These are phyloP conservation scores for Talaromyces nanjingensis DNA, from an alignment of 495 filamentous ascomycete genomes.

Conservation along the genomic window DNA sequence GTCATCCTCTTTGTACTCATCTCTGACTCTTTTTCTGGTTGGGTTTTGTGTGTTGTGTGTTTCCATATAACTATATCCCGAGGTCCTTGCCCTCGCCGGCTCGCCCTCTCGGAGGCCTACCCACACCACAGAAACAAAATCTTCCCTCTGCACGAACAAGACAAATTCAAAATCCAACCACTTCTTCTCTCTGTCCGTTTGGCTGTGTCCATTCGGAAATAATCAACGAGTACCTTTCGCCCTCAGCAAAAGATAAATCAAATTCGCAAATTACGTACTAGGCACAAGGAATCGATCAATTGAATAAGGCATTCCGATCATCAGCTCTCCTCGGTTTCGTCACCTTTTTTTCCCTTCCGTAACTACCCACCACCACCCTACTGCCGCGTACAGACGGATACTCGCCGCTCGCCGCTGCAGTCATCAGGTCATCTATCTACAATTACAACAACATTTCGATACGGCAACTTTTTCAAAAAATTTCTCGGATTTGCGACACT, in stretches of 20 bases:
- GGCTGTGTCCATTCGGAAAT: conserved; percentile 7
- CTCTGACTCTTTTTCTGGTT: not conserved
- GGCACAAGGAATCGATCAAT: not conserved
- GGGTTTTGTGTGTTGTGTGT: not conserved
- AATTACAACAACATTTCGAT: not conserved
- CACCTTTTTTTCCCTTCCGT: conserved; percentile 20
- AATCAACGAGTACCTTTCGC: not conserved
- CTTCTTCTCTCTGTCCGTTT: conserved; percentile 3
- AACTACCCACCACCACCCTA: conserved; percentile 7
- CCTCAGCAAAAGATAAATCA: not conserved
- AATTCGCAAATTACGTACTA: not conserved
- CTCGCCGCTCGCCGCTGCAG: conserved; percentile 6
- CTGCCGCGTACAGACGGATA: not conserved
- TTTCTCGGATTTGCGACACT: not conserved
- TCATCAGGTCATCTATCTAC: not conserved
- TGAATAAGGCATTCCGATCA: not conserved
- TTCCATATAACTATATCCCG: not conserved
- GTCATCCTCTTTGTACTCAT: not conserved
- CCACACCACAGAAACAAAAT: not conserved
- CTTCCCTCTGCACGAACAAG: not conserved
- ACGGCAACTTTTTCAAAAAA: not conserved
- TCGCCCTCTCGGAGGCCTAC: not conserved
- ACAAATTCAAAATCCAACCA: conserved; percentile 2
- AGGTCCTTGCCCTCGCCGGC: not conserved
- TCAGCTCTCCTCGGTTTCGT: conserved; percentile 23